Evolutionary conservation across 225 moss, liverwort and hornwort genomes (phyloP).

Genomic region (Pseudoscleropodium purum): DNA sequence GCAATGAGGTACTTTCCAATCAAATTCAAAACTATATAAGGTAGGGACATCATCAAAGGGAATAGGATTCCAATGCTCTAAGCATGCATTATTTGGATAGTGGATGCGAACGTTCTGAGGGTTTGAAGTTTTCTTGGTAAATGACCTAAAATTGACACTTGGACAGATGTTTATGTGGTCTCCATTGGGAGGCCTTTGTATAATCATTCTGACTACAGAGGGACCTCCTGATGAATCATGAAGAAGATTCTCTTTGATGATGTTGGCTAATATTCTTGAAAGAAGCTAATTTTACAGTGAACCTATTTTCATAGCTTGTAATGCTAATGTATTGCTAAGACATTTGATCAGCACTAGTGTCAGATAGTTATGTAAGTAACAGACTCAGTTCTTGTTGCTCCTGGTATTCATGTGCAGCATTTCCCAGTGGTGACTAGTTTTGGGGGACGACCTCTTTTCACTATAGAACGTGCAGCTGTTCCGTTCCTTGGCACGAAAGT

Average conservation of each 20-base stretch:
- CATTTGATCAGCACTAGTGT: not conserved
- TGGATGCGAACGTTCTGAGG: not conserved
- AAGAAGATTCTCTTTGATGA: not conserved
- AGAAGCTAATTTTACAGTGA: too few relatives aligned
- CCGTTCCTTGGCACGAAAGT: constrained; percentile 81
- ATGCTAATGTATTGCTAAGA: not conserved
- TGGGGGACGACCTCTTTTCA: constrained; percentile 54
- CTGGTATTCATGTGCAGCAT: constrained; percentile 43
- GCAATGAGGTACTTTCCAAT: constrained; percentile 59
- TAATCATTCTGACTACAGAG: not conserved
- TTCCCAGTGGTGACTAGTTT: constrained; percentile 60
- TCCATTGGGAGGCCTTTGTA: too few relatives aligned
- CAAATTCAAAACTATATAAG: not conserved
- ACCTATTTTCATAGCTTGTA: not conserved
- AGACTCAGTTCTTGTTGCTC: not conserved
- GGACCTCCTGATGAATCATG: not conserved
- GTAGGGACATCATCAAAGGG: not conserved
- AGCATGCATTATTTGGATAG: not conserved
- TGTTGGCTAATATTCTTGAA: not conserved
- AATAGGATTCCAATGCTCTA: not conserved
- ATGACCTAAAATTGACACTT: not conserved
- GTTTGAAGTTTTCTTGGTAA: not conserved
- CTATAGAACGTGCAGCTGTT: constrained; percentile 84
- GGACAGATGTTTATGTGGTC: not conserved
- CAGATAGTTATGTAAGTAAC: not conserved